Base-by-base conservation (phyloP, 2,329 filamentous ascomycete species). In the Ramularia endophylla region DNA sequence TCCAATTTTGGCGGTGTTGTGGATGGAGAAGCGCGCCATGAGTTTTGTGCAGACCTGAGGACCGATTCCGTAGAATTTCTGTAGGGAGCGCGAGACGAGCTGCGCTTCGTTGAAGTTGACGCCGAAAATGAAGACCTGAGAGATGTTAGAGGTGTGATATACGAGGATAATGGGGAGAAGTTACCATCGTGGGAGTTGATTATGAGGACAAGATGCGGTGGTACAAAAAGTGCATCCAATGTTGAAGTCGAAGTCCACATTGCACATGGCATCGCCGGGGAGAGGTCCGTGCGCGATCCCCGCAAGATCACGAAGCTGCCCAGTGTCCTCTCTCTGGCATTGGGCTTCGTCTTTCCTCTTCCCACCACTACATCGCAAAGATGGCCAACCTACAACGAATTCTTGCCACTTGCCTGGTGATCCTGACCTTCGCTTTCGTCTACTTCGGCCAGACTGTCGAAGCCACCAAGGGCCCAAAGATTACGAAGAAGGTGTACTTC, bases 1-100 rank as follows among this genome's bases (percentile, higher is more conserved):
- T 62, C 85, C 85, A 53, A 97, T 73, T 59, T 81, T 85, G 52
- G 86, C 85, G 43, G 78, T 82, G 20, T 87, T 82, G 69, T 95
- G 86, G 61, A 98, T 94, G 56, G 83, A 82, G 70, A 87, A 83
- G 59, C 87, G 89, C 52, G 92, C 86, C 72, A 97, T 83, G 55
- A 98, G 81, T 31, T 81, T 80, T 37, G 75, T 68, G 40, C 84
- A 85, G 25, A 77, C 69, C 51, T 78, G 74, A 28, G 80, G 75
- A 6, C 89, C 89, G 46, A 95, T 76, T 48, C 85, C 86, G 64
- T 94, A 95, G 74, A 95, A 95, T 44, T 76, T 77, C 65, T 87
- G 77, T 52, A 98, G 83, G 35, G 78, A 80, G 74, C 48, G 48
- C 29, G 57, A 40, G 63, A 97, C 83, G 60, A 95, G 78, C 66